Percentiles rank a stretch among this genome's conserved stretches.
These are phyloP conservation scores for Gilbertella persicaria DNA, from an alignment of 371 early-diverging fungal species.

Conservation along the genomic window DNA sequence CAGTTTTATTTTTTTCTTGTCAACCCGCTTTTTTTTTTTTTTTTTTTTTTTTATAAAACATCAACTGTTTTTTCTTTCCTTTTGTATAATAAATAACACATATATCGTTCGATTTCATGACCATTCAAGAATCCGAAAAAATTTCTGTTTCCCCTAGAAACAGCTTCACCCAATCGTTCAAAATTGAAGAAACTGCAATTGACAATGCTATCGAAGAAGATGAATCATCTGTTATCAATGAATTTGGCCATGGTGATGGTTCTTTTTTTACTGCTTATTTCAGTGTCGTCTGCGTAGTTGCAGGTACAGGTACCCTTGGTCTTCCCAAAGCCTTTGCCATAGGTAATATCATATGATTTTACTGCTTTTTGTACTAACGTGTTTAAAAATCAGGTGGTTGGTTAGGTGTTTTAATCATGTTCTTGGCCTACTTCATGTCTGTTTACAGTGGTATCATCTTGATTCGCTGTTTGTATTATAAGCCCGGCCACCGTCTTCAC, in stretches of 20 bases:
- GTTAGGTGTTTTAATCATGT: conserved; percentile 45
- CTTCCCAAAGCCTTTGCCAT: conserved; percentile 56
- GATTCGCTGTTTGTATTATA: conserved; percentile 41
- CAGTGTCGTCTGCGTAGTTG: conserved; percentile 78
- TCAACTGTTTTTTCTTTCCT: background rate
- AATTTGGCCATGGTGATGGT: conserved; percentile 45
- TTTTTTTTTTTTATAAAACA: background rate
- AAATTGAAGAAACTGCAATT: conserved; percentile 36
- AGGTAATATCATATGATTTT: background rate
- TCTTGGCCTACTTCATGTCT: conserved; percentile 39
- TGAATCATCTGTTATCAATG: conserved; percentile 21
- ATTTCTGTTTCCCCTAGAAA: conserved; percentile 1
- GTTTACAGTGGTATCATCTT: conserved; percentile 42
- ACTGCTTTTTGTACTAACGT: conserved; percentile 15
- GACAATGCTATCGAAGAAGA: conserved; percentile 39
- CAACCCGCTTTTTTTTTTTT: conserved; percentile 4
- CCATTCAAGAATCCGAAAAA: conserved; percentile 14
- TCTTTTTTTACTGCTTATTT: conserved; percentile 54
- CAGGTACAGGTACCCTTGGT: conserved; percentile 87
- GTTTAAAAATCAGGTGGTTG: conserved; percentile 48
- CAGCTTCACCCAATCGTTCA: conserved; percentile 17
- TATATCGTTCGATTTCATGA: background rate
- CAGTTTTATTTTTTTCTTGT: background rate
- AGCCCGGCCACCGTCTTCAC: conserved; percentile 54
- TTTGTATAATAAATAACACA: conserved; percentile 1